Conservation (phyloP, 2,329 filamentous ascomycete genomes). For the Periconia sp. region DNA sequence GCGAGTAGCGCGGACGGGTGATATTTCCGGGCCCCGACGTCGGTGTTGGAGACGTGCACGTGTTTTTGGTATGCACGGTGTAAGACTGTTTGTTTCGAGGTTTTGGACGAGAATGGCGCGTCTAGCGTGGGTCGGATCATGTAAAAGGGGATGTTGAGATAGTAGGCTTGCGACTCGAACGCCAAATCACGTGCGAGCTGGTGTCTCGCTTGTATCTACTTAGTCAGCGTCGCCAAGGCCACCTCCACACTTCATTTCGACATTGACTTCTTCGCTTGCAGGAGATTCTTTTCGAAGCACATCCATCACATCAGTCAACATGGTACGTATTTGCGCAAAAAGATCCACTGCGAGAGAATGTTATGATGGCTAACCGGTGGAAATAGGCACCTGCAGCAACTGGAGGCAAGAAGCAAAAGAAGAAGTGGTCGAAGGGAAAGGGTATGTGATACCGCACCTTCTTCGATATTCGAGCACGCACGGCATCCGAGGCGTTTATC, state of each 20-base stretch:
- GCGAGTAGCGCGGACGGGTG: no score
- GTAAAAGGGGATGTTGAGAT: no score
- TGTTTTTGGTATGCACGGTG: no score
- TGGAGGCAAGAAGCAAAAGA: slow-evolving; percentile 81
- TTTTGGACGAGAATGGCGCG: no score
- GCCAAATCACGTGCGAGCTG: slow-evolving; percentile 12
- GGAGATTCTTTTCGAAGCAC: slow-evolving; percentile 32
- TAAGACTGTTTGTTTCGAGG: no score
- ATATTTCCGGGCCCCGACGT: no score
- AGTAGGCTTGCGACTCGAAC: slow-evolving; percentile 3
- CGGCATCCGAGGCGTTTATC: slow-evolving; percentile 1
- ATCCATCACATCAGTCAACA: slow-evolving; percentile 49
- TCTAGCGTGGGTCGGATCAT: no score
- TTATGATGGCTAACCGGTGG: not conserved
- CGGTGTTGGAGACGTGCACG: no score
- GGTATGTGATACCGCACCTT: slow-evolving; percentile 50
- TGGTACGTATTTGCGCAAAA: slow-evolving; percentile 39
- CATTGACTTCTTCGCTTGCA: slow-evolving; percentile 22
- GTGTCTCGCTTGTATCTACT: slow-evolving; percentile 26
- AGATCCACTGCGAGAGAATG: not conserved
- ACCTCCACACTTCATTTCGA: slow-evolving; percentile 31
- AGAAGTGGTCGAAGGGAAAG: slow-evolving; percentile 76
- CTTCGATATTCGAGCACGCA: slow-evolving; percentile 8
- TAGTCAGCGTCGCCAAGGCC: slow-evolving; percentile 21
- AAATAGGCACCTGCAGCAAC: slow-evolving; percentile 61